Conservation (phyloP, 768 basidiomycete species). For the Tubosaeta brunneosetosa region DNA sequence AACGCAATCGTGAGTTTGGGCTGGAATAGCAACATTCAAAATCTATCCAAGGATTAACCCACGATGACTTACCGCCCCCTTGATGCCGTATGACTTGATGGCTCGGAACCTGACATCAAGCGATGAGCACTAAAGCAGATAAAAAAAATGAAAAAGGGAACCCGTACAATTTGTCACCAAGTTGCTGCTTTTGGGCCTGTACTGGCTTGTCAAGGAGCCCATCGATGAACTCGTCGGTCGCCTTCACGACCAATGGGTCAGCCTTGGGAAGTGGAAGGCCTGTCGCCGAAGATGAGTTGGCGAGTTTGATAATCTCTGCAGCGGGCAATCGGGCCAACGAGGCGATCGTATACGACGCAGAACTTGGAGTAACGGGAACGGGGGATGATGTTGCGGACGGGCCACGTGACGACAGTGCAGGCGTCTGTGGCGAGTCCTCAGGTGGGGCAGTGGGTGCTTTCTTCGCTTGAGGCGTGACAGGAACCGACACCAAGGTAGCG, state of each 20-base stretch:
- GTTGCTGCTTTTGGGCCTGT: slow-evolving; percentile 67
- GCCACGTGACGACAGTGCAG: slow-evolving; percentile 70
- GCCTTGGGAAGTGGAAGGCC: slow-evolving; percentile 62
- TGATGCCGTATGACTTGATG: slow-evolving; percentile 77
- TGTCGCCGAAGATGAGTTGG: slow-evolving; percentile 41
- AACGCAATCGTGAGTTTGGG: slow-evolving; percentile 83
- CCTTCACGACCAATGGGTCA: slow-evolving; percentile 62
- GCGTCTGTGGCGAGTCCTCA: slow-evolving; percentile 62
- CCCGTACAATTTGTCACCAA: slow-evolving; percentile 72
- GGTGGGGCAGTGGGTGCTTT: slow-evolving; percentile 39
- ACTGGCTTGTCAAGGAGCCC: slow-evolving; percentile 49
- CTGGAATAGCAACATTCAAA: slow-evolving; percentile 31
- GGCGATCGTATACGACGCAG: slow-evolving; percentile 53
- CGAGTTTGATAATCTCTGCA: slow-evolving; percentile 66
- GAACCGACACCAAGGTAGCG: slow-evolving; percentile 37
- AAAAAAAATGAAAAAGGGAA: slow-evolving; percentile 10
- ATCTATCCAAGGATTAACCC: not conserved
- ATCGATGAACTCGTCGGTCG: slow-evolving; percentile 72
- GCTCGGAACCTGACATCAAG: slow-evolving; percentile 43
- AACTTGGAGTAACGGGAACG: slow-evolving; percentile 56
- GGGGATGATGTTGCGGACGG: slow-evolving; percentile 71
- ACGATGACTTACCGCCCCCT: slow-evolving; percentile 56
- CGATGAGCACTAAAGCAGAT: slow-evolving; percentile 5
- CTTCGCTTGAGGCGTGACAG: slow-evolving; percentile 61
- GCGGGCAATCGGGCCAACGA: slow-evolving; percentile 73